These are phyloP conservation scores for Salix purpurea DNA, from an alignment of 345 rosid species.

Conservation along the genomic window DNA sequence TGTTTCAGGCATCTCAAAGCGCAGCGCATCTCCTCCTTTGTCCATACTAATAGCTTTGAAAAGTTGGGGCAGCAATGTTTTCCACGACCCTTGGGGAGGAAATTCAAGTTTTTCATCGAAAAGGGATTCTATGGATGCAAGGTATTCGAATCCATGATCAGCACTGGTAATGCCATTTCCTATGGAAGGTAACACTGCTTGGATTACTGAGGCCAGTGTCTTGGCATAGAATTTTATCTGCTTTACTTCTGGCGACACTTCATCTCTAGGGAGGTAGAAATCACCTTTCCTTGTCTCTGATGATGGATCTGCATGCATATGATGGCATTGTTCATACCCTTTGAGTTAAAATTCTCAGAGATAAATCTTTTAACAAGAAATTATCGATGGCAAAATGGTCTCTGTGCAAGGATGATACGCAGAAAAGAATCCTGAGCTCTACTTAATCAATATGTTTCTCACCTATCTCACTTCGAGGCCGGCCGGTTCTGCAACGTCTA, in stretches of 20 bases:
- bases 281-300: constrained; percentile 40
- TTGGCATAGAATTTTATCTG: constrained; percentile 48
- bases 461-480: constrained; percentile 28
- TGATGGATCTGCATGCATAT: constrained; percentile 34
- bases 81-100: constrained; percentile 39
- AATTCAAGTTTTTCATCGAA: constrained; percentile 51
- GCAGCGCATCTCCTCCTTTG: constrained; percentile 41
- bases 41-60: constrained; percentile 28
- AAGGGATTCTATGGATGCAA: constrained; percentile 57
- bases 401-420: not conserved
- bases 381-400: not conserved
- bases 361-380: not conserved
- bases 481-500: constrained; percentile 50
- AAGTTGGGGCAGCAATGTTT: constrained; percentile 49
- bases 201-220: constrained; percentile 51
- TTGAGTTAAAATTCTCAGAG: not conserved
- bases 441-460: not conserved
- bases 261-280: constrained; percentile 76
- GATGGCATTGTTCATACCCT: too few relatives aligned
- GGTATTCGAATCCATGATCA: constrained; percentile 51
- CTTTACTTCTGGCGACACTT: constrained; percentile 55
- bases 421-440: not conserved
- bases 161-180: constrained; percentile 29
- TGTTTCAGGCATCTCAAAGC: constrained; percentile 51
- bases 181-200: constrained; percentile 44